Base-by-base conservation (phyloP, 1,139 yeast genomes). In the Chernovozyma aurita region DNA sequence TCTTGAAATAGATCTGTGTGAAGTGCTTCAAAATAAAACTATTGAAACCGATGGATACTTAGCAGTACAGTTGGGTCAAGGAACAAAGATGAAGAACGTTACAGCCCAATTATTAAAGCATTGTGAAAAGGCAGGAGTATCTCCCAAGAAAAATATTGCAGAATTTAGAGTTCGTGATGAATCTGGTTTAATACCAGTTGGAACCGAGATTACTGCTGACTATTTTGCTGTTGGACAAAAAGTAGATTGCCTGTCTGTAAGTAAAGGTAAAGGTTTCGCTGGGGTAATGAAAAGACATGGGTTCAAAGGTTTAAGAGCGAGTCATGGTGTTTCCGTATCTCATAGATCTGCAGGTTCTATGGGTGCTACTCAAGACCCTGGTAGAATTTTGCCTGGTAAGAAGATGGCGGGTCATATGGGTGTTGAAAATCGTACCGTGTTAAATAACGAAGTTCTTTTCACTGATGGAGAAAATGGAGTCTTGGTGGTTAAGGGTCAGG, bases 381-480 rank as follows among this genome's bases (percentile, higher is more conserved):
- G 96, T 55, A 83, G 99, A 69, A 88, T 88, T 37, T 71, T 88
- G 45, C 97, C 97, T 13, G 97, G 97, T 27, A 90, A 87, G 70
- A 92, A 88, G 65, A 90, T 94, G 97, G 95, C 98, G 24, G 98
- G 98, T 46, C 85, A 86, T 62, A 84, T 90, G 95, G 98, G 98
- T 47, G 80, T 76, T 42, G 70, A 76, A 41, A 73, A 70, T 49
- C 76, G 78, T 46, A 92, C 98, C 4, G 77, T 80, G 25, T 85
- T 79, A 56, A 88, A 88, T 59, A 71, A 80, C 30, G 73, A 80
- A 57, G 84, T 94, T 17, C 68, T 92, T 55, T 84, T 84, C 54
- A 82, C 81, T 14, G 90, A 86, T 56, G 86, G 81, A 33, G 88
- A 76, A 35, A 78, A 82, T 42, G 96, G 95, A 9, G 79, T 86